These are phyloP conservation scores for Dictyostelium brefeldianum DNA, from an alignment of 78 protist species.

Conservation along the genomic window DNA sequence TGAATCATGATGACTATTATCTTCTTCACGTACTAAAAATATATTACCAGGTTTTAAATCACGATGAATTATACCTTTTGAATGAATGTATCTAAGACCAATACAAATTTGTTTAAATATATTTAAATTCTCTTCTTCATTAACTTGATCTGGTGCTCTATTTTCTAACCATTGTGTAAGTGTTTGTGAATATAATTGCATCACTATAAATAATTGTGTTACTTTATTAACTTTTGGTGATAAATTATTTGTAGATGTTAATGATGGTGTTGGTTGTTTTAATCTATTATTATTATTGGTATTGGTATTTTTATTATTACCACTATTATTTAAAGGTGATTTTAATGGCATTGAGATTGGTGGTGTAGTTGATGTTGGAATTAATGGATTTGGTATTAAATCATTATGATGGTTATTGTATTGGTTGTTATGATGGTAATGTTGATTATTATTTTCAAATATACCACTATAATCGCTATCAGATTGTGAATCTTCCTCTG, in stretches of 20 bases:
- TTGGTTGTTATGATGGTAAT: too few relatives aligned
- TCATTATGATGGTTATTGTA: too few relatives aligned
- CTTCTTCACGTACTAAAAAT: slow-evolving; percentile 31
- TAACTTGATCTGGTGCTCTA: slow-evolving; percentile 63
- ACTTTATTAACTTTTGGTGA: slow-evolving; percentile 19
- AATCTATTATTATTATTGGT: neutral
- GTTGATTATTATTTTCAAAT: neutral
- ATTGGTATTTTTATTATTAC: neutral
- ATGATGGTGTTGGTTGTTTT: slow-evolving; percentile 16
- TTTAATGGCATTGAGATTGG: slow-evolving; percentile 44
- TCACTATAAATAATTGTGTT: slow-evolving; percentile 62
- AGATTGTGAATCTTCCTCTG: neutral
- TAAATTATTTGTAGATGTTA: slow-evolving; percentile 1
- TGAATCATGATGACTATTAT: neutral
- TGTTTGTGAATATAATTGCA: slow-evolving; percentile 79
- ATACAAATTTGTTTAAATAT: slow-evolving; percentile 82
- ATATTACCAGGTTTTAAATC: slow-evolving; percentile 86
- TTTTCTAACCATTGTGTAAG: slow-evolving; percentile 75
- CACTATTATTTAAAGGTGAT: neutral
- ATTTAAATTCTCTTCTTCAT: slow-evolving; percentile 64
- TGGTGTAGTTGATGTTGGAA: slow-evolving; percentile 57
- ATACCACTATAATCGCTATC: neutral
- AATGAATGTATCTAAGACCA: slow-evolving; percentile 81
- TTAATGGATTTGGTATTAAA: slow-evolving; percentile 21
- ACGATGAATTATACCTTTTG: slow-evolving; percentile 81